These are phyloP conservation scores for Coemansia sp. DNA, from an alignment of 192 early-diverging fungal genomes.

Conservation along the genomic window DNA sequence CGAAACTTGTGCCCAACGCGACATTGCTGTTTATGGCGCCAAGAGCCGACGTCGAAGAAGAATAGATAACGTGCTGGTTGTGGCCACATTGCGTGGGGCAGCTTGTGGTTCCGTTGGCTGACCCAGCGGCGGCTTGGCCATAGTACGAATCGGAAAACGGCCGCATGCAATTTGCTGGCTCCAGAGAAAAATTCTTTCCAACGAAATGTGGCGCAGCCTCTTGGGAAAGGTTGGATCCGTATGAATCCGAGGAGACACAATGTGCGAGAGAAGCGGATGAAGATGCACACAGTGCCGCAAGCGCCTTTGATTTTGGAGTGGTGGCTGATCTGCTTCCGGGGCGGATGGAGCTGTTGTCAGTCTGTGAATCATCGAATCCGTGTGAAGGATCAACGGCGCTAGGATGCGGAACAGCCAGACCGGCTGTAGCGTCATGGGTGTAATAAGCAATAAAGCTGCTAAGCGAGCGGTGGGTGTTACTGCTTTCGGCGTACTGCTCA, in stretches of 20 bases:
- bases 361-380: not conserved
- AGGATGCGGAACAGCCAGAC: not conserved
- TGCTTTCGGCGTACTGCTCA: conserved; percentile 4
- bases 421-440: not conserved
- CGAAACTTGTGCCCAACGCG: not conserved
- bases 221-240: not conserved
- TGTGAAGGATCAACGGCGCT: not conserved
- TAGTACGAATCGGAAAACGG: not conserved
- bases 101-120: not conserved
- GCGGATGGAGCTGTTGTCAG: not conserved
- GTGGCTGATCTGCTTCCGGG: not conserved
- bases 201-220: not conserved
- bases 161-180: not conserved
- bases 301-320: conserved; percentile 3
- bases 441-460: conserved; percentile 8
- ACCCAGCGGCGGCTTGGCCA: not conserved
- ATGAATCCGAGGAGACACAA: not conserved
- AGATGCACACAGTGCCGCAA: not conserved
- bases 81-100: not conserved
- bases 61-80: not conserved
- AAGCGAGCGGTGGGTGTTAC: conserved; percentile 6
- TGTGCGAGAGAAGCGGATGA: not conserved
- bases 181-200: not conserved
- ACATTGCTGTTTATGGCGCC: not conserved
- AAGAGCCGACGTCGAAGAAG: not conserved